Base-by-base conservation (phyloP, 2,329 filamentous ascomycete species). In the Ascochyta fabae region DNA sequence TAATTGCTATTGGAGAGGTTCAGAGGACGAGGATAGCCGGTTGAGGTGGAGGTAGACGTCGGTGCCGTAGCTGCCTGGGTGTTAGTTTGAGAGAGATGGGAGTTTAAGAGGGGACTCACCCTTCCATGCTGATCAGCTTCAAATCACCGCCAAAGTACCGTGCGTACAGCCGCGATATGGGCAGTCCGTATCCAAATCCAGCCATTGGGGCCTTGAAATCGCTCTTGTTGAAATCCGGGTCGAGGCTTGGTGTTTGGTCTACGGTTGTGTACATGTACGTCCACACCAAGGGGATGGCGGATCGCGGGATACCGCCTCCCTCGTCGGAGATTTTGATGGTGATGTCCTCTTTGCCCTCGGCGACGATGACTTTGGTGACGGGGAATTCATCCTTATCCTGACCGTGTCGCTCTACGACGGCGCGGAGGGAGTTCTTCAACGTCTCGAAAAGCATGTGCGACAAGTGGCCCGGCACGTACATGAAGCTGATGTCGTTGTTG, bases 191-290 rank as follows among this genome's bases (percentile, higher is more conserved):
- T n/a, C 95, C 95, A 72, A 98, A 99, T 2, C 95, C 95, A 59
- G 95, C 95, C 95, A 99, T 98, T 1, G 95, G 95, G 12, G 95
- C 95, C 78, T 99, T 98, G 83, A 99, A 99, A 76, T 99, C 95
- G 78, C 89, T 96, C 80, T 98, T 96, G 78, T 99, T 94, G 76
- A 98, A 99, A 75, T 98, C 94, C 0, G 95, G 95, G 72, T 99
- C 95, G 60, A 99, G 81, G 72, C 88, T 96, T 13, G 95, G 95
- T 22, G 95, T 98, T 67, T 93, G 88, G 76, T 98, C 95, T 62
- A 99, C 95, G 2, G 95, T 99, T 33, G 95, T 99, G 77, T 99
- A 99, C 95, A 98, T 99, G 77, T 99, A 99, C 12, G 95, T 99
- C 95, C 95, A 99, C n/a, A 98, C 95, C 13, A 99, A 84, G 5